Percentiles rank a stretch among this genome's conserved stretches.
Evolutionary conservation across 108 stramenopile species (phyloP).

Genomic region (Aureococcus anophagefferens): DNA sequence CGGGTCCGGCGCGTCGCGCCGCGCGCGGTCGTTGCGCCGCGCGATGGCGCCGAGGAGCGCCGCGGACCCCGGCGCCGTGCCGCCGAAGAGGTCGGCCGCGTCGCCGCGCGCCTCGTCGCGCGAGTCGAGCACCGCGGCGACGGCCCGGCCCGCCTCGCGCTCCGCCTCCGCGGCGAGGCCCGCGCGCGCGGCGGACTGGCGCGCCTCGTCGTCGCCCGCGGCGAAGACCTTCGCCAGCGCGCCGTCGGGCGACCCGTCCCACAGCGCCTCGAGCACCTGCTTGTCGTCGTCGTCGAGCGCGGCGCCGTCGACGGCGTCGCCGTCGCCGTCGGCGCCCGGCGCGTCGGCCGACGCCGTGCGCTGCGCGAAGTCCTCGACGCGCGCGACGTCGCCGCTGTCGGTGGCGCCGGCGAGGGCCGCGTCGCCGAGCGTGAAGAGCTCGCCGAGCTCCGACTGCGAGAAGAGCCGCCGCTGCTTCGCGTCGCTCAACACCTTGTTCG

Average conservation of each 20-base stretch:
- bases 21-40: too few relatives aligned
- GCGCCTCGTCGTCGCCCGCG: neutral
- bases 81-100: too few relatives aligned
- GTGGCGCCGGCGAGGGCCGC: constrained; percentile 45
- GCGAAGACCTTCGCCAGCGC: neutral
- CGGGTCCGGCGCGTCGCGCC: too few relatives aligned
- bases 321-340: neutral
- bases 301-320: neutral
- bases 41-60: neutral
- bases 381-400: constrained; percentile 54
- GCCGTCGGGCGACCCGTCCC: neutral
- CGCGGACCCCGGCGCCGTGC: neutral
- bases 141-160: neutral
- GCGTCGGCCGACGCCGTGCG: too few relatives aligned
- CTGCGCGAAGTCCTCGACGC: constrained; percentile 43
- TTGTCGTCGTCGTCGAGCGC: neutral
- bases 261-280: neutral
- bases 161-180: neutral
- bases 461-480: constrained; percentile 78
- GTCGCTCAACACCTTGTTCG: constrained; percentile 80
- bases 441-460: constrained; percentile 68
- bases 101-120: neutral
- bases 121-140: neutral
- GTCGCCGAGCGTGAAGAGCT: constrained; percentile 78
- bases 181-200: too few relatives aligned